Evolutionary conservation across 306 rosid genomes (phyloP).

Genomic region (Vigna reflexopilosa): DNA sequence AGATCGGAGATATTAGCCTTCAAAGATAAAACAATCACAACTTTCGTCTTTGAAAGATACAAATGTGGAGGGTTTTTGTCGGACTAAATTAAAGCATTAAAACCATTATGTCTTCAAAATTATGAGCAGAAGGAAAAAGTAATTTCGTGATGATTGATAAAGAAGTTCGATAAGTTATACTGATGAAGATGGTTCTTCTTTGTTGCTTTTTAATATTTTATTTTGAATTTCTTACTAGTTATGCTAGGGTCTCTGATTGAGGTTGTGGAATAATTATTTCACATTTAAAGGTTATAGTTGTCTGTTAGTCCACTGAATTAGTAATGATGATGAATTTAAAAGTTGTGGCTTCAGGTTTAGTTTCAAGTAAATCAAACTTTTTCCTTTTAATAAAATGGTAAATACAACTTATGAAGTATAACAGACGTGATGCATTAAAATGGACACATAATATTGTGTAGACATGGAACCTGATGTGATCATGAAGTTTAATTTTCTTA

Average conservation of each 20-base stretch:
- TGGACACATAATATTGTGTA: background rate
- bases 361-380: background rate
- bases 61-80: background rate
- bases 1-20: too few species aligned
- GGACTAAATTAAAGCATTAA: background rate
- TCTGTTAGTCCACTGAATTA: background rate
- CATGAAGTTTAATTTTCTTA: constrained; percentile 33
- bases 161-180: background rate
- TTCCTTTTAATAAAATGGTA: background rate
- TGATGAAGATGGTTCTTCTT: too few species aligned
- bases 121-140: background rate
- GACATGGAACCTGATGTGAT: constrained; percentile 13
- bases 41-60: background rate
- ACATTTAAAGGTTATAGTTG: background rate
- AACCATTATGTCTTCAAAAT: background rate
- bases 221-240: background rate
- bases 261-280: background rate
- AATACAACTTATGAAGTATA: background rate
- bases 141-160: background rate
- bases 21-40: background rate
- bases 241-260: background rate
- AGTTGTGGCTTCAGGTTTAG: background rate
- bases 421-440: background rate
- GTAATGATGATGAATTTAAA: background rate
- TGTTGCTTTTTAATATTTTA: background rate